A percentile compares a stretch with the other conserved stretches of the same genome.
These are phyloP conservation scores for Schrenkiella parvula DNA, from an alignment of 345 rosid genomes.

Conservation along the genomic window DNA sequence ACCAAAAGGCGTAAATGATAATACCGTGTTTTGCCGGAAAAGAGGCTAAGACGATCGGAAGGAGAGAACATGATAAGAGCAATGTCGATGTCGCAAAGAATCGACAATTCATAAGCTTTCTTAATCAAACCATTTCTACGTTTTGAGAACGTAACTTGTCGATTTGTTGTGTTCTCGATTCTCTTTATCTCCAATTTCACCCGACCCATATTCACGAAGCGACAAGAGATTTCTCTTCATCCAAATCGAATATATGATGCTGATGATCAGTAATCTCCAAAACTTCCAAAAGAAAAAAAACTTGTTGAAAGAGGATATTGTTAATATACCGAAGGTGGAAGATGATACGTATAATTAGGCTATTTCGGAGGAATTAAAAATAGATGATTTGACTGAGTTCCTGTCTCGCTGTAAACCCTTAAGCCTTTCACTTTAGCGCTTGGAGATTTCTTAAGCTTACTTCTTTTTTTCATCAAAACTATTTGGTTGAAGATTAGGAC, in stretches of 20 bases:
- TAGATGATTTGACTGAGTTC: slow-evolving; percentile 15
- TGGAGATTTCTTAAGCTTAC: background rate
- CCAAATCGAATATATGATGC: background rate
- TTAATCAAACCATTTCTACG: slow-evolving; percentile 86
- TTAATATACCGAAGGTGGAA: slow-evolving; percentile 7
- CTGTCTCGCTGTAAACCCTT: background rate
- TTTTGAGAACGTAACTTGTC: slow-evolving; percentile 79
- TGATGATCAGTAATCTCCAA: slow-evolving; percentile 11
- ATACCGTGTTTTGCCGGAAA: slow-evolving; percentile 68
- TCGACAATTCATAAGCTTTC: slow-evolving; percentile 82
- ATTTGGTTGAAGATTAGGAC: background rate
- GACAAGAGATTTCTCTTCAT: background rate
- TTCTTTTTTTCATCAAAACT: background rate
- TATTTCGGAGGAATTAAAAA: background rate
- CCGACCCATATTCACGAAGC: slow-evolving; percentile 50
- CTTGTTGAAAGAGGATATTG: background rate
- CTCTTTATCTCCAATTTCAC: slow-evolving; percentile 73
- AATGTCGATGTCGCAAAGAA: slow-evolving; percentile 78
- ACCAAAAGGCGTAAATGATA: background rate
- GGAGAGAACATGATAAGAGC: slow-evolving; percentile 86
- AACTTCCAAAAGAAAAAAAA: background rate
- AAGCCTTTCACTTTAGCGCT: background rate
- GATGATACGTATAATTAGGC: background rate
- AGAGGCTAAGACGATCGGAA: slow-evolving; percentile 60
- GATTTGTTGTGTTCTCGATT: slow-evolving; percentile 72